These are phyloP conservation scores for Fonsecaea nubica DNA, from an alignment of 2,329 filamentous ascomycete species.

Conservation along the genomic window DNA sequence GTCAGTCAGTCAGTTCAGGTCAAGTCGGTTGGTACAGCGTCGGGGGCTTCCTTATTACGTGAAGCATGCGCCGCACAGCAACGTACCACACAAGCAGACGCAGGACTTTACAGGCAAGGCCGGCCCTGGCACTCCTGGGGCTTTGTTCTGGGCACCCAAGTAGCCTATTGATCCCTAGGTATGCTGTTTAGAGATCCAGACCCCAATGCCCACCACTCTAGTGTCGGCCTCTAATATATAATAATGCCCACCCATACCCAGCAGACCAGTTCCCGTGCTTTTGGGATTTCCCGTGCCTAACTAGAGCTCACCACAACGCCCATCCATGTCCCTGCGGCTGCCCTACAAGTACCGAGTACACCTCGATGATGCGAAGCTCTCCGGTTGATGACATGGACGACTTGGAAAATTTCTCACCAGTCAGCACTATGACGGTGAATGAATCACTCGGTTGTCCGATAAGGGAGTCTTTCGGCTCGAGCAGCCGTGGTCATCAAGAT, in stretches of 20 bases:
- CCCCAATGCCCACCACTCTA: background rate
- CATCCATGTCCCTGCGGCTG: constrained; percentile 7
- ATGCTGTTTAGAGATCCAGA: constrained; percentile 1
- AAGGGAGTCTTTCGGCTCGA: background rate
- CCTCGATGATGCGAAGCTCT: constrained; percentile 2
- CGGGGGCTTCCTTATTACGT: background rate
- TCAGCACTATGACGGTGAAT: constrained; percentile 9
- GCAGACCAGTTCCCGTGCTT: background rate
- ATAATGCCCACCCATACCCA: background rate
- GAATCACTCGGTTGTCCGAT: background rate
- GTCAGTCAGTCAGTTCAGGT: background rate
- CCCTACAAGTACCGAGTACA: background rate
- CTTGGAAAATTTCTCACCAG: constrained; percentile 9
- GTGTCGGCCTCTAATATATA: background rate
- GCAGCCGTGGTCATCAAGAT: background rate
- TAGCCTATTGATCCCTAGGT: background rate
- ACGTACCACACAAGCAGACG: background rate
- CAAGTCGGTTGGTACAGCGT: constrained; percentile 4
- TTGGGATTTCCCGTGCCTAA: constrained; percentile 8
- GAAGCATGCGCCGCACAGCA: background rate
- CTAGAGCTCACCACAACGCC: constrained; percentile 2
- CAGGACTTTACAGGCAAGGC: background rate
- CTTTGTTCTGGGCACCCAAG: background rate
- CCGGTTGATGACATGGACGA: constrained; percentile 5
- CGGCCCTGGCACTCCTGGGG: background rate